Conservation (phyloP, 1,139 yeast species). For the Debaryomyces robertsiae region DNA sequence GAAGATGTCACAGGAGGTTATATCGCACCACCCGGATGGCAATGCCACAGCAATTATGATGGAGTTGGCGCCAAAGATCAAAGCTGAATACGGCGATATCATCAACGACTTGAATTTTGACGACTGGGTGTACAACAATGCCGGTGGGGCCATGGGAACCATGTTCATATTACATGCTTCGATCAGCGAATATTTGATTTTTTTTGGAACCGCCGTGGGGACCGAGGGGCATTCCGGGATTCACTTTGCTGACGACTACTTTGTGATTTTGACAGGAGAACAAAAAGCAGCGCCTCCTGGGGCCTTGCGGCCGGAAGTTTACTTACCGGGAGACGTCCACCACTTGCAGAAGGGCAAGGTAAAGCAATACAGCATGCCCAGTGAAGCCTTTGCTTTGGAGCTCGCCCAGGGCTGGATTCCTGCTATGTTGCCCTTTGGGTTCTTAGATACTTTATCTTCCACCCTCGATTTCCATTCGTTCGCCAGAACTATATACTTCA, state of each 20-base stretch:
- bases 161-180: conserved; percentile 96
- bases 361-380: conserved; percentile 85
- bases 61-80: conserved; percentile 61
- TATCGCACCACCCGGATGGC: conserved; percentile 57
- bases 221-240: conserved; percentile 96
- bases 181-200: conserved; percentile 85
- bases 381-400: conserved; percentile 84
- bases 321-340: conserved; percentile 81
- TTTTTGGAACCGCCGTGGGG: conserved; percentile 87
- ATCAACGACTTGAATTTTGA: conserved; percentile 71
- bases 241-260: conserved; percentile 95
- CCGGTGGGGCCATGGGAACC: conserved; percentile 99
- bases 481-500: conserved; percentile 65
- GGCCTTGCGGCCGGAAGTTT: conserved; percentile 62
- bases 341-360: conserved; percentile 70
- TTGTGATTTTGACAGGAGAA: conserved; percentile 81
- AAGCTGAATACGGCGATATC: conserved; percentile 60
- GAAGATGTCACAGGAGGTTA: conserved; percentile 50
- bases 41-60: conserved; percentile 63
- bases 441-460: conserved; percentile 74
- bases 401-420: conserved; percentile 99
- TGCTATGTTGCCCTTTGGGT: conserved; percentile 95
- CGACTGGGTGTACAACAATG: conserved; percentile 95
- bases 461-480: conserved; percentile 79
- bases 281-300: conserved; percentile 73